Evolutionary conservation across 2,329 filamentous ascomycete genomes (phyloP).

Genomic region (Ophiostoma montium): DNA sequence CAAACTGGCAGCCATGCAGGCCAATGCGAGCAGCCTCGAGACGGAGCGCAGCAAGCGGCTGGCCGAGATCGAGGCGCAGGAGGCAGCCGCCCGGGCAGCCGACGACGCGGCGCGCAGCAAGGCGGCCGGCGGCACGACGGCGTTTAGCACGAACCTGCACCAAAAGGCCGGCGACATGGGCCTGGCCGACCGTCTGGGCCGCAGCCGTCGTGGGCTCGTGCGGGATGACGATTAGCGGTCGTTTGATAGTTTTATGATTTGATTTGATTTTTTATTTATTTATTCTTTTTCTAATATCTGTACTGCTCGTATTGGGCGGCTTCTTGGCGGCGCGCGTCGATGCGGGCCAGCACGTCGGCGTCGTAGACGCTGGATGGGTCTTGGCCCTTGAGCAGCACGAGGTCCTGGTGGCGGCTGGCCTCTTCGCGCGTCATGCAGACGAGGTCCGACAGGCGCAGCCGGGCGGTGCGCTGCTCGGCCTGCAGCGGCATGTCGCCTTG

Average conservation of each 20-base stretch:
- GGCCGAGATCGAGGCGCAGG: slow-evolving; percentile 49
- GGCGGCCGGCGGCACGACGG: slow-evolving; percentile 13
- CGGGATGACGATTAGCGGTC: slow-evolving; percentile 28
- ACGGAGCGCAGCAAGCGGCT: slow-evolving; percentile 54
- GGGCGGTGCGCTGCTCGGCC: slow-evolving; percentile 61
- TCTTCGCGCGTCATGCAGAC: slow-evolving; percentile 94
- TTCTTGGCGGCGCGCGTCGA: slow-evolving; percentile 54
- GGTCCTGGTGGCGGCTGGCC: slow-evolving; percentile 62
- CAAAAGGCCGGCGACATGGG: slow-evolving; percentile 39
- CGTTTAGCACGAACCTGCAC: slow-evolving; percentile 51
- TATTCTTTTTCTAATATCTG: not conserved
- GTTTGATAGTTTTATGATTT: not conserved
- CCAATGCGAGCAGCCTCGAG: slow-evolving; percentile 55
- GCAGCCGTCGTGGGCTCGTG: slow-evolving; percentile 30
- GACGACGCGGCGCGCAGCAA: slow-evolving; percentile 47
- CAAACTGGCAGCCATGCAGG: slow-evolving; percentile 61
- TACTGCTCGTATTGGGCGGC: slow-evolving; percentile 42
- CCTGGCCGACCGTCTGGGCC: slow-evolving; percentile 37
- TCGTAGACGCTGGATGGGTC: slow-evolving; percentile 61
- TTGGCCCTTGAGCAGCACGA: slow-evolving; percentile 59
- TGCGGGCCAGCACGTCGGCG: slow-evolving; percentile 46
- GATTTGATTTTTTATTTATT: not conserved
- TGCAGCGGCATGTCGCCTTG: slow-evolving; percentile 17
- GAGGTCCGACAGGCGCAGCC: slow-evolving; percentile 52
- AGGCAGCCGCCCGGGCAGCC: slow-evolving; percentile 47